phyloP scores from a whole-genome alignment of 495 filamentous ascomycete species.

The Aspergillus baeticus region DNA sequence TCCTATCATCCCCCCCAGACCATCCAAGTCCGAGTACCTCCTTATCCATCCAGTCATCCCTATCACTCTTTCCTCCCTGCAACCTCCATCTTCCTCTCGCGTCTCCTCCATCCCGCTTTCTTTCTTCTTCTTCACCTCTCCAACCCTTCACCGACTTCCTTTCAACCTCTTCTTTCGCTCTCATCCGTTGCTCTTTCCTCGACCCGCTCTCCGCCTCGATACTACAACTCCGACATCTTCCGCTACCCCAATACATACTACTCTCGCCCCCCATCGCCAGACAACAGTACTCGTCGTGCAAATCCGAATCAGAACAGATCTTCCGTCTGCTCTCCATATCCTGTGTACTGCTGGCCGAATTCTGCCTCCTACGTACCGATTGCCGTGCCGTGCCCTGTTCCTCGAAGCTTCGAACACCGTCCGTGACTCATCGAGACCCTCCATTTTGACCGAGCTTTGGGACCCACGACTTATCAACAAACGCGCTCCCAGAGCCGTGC shows the following conservation, averaged over 20 bases:
- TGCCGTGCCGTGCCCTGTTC: conserved; percentile 14
- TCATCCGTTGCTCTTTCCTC: conserved; percentile 17
- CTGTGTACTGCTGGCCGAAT: conserved; percentile 11
- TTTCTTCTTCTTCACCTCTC: conserved; percentile 19
- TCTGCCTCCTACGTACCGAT: conserved; percentile 1
- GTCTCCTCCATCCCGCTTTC: conserved; percentile 28
- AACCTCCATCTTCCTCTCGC: conserved; percentile 17
- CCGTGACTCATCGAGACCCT: conserved; percentile 27
- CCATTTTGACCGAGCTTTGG: conserved; percentile 18
- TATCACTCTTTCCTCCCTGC: background rate
- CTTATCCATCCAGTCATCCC: conserved; percentile 17
- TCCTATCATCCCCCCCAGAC: conserved; percentile 14
- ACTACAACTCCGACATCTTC: conserved; percentile 1
- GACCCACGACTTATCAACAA: conserved; percentile 21
- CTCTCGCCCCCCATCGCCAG: conserved; percentile 2
- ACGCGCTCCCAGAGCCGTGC: conserved; percentile 11
- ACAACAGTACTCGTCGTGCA: conserved; percentile 11
- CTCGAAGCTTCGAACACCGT: conserved; percentile 22
- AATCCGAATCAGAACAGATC: conserved; percentile 13
- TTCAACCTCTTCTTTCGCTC: conserved; percentile 15
- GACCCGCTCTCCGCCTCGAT: conserved; percentile 8
- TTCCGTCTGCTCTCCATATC: conserved; percentile 11
- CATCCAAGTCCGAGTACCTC: background rate
- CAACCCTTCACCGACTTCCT: conserved; percentile 15
- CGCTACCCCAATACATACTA: background rate